These are phyloP conservation scores for Dichotomopilus funicola DNA, from an alignment of 2,329 filamentous ascomycete species.

Conservation along the genomic window DNA sequence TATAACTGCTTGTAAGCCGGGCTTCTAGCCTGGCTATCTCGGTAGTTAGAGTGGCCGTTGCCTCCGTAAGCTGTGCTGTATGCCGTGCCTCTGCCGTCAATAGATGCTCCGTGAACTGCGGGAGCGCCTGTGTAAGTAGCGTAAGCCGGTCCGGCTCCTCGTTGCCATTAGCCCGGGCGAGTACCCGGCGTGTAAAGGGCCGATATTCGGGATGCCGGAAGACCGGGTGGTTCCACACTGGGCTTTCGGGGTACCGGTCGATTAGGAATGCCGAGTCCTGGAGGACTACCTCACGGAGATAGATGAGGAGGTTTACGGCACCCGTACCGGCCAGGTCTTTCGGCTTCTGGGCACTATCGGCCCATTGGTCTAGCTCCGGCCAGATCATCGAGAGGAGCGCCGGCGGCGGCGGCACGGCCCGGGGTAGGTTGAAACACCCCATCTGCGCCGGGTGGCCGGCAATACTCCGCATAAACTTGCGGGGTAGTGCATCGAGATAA, in stretches of 20 bases:
- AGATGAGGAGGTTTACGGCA: background rate
- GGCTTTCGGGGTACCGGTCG: background rate
- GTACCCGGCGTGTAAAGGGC: background rate
- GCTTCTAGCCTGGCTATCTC: no score
- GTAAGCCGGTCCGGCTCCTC: background rate
- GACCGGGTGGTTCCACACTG: background rate
- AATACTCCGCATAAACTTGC: background rate
- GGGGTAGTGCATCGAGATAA: background rate
- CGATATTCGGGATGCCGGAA: background rate
- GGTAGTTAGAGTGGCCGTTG: no score
- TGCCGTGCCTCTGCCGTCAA: no score
- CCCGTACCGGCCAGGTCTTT: background rate
- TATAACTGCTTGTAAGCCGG: no score
- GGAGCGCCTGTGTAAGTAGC: background rate
- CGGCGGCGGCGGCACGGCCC: background rate
- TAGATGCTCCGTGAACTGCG: background rate
- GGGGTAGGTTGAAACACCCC: background rate
- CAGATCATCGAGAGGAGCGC: background rate
- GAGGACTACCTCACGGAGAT: background rate
- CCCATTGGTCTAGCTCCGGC: no score
- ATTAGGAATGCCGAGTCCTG: background rate
- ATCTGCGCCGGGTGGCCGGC: constrained; percentile 1
- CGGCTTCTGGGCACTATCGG: background rate
- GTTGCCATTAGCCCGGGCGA: background rate
- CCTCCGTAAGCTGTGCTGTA: no score